Conservation (phyloP, 495 filamentous ascomycete species). For the Trichoderma parareesei region DNA sequence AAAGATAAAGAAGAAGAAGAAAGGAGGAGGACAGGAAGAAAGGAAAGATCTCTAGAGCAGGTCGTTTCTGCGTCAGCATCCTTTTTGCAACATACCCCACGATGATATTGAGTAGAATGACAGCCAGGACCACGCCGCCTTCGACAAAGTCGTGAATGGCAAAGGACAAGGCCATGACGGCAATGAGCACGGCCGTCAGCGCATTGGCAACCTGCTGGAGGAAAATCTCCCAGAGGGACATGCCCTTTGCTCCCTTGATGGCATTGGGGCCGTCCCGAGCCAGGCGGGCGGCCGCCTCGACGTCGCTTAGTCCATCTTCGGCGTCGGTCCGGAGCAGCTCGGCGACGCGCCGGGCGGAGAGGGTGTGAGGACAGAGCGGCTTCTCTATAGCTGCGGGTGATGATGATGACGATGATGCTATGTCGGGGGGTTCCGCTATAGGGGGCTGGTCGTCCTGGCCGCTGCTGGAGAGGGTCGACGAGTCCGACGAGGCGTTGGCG, state of each 20-base stretch:
- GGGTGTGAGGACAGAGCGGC: constrained; percentile 19
- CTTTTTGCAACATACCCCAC: constrained; percentile 42
- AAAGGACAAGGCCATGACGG: constrained; percentile 67
- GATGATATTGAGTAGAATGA: constrained; percentile 64
- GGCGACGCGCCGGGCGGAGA: constrained; percentile 15
- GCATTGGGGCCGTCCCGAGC: constrained; percentile 27
- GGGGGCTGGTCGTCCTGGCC: constrained; percentile 12
- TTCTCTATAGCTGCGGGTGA: constrained; percentile 10
- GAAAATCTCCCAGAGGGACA: constrained; percentile 27
- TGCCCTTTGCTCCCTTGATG: constrained; percentile 22
- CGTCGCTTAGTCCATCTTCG: constrained; percentile 8
- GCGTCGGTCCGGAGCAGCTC: constrained; percentile 3
- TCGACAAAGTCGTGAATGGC: constrained; percentile 68
- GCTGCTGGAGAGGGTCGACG: constrained; percentile 11
- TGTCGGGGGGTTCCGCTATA: constrained; percentile 11
- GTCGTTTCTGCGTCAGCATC: constrained; percentile 1
- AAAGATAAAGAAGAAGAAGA: neutral
- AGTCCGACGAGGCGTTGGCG: constrained; percentile 12
- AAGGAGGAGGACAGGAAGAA: constrained; percentile 2
- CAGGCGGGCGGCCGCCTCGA: constrained; percentile 17
- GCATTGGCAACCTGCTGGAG: constrained; percentile 25
- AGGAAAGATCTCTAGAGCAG: constrained; percentile 2
- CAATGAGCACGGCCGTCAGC: constrained; percentile 49
- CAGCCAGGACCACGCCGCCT: constrained; percentile 64
- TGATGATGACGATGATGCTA: neutral